Evolutionary conservation across 805 yeast species (phyloP).

Genomic region (Teunomyces stri): DNA sequence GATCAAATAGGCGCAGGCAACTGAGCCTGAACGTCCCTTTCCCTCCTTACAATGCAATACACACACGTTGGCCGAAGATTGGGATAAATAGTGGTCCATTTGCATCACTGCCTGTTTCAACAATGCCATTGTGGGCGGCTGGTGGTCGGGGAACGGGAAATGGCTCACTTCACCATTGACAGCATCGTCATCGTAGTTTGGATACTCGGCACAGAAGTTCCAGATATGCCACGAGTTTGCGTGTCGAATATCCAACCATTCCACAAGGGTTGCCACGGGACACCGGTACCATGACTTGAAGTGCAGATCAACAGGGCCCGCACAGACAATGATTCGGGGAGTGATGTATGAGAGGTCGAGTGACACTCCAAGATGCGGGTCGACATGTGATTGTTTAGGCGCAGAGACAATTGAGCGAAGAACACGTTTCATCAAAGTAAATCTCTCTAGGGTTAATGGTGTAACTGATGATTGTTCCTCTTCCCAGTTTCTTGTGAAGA

Average conservation of each 20-base stretch:
- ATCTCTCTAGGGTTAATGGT: no score
- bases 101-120: constrained; percentile 44
- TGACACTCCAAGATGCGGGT: constrained; percentile 21
- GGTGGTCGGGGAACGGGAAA: constrained; percentile 74
- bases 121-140: constrained; percentile 62
- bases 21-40: constrained; percentile 85
- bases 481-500: no score
- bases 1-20: constrained; percentile 61
- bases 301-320: constrained; percentile 61
- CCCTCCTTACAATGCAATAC: constrained; percentile 88
- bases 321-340: constrained; percentile 62
- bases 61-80: constrained; percentile 46
- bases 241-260: constrained; percentile 36
- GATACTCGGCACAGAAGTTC: constrained; percentile 63
- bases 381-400: constrained; percentile 21
- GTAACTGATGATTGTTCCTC: no score
- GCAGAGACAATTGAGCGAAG: constrained; percentile 19
- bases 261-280: constrained; percentile 48
- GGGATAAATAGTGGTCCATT: constrained; percentile 43
- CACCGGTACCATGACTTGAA: constrained; percentile 51
- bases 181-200: constrained; percentile 39
- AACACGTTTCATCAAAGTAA: constrained; percentile 10
- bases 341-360: constrained; percentile 70
- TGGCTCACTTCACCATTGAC: constrained; percentile 33
- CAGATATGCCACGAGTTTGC: constrained; percentile 66